Base-by-base conservation (phyloP, 2,329 filamentous ascomycete genomes). In the Aspergillus intermedius region DNA sequence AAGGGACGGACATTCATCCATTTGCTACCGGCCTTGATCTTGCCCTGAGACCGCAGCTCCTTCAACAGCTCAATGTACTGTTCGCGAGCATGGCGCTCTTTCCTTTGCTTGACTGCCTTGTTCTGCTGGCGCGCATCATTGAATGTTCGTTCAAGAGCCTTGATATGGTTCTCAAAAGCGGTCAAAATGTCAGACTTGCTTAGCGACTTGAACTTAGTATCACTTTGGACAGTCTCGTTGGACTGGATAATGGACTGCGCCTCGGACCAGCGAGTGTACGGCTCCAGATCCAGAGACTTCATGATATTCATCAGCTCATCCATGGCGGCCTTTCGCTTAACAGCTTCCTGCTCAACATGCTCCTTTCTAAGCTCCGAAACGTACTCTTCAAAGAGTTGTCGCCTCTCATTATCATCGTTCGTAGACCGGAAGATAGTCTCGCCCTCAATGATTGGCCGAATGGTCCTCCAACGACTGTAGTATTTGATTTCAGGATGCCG, bases 401-500 rank as follows among this genome's bases (percentile, higher is more conserved):
- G 85, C 49, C 91, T 85, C 74, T 97, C 93, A 49, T 81, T 79
- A 60, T 98, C 93, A 64, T 91, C 81, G 59, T 86, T 87, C 40
- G 91, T 91, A 25, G 90, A 91, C 60, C 90, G 86, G 74, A 97
- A 98, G 51, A 95, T 93, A 43, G 89, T 93, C 75, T 98, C 93
- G 44, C 87, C 87, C 70, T 97, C 89, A 54, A 98, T 89, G 55
- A 96, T 94, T 8, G 90, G 89, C 44, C 88, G 84, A 46, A 91
- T 93, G 13, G 89, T 96, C 78, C 90, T 95, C 93, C 93, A 98
- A 53, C 90, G 86, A 39, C 91, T 96, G 69, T 94, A 96, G 68
- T 96, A 83, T 69, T 91, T 93, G 70, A 98, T 97, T 70, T 98
- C 93, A 52, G 91, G 90, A 68, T 98, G 91, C 57, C 90, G 91